Conservation (phyloP, 306 rosid species). For the Aeschynomene evenia region DNA sequence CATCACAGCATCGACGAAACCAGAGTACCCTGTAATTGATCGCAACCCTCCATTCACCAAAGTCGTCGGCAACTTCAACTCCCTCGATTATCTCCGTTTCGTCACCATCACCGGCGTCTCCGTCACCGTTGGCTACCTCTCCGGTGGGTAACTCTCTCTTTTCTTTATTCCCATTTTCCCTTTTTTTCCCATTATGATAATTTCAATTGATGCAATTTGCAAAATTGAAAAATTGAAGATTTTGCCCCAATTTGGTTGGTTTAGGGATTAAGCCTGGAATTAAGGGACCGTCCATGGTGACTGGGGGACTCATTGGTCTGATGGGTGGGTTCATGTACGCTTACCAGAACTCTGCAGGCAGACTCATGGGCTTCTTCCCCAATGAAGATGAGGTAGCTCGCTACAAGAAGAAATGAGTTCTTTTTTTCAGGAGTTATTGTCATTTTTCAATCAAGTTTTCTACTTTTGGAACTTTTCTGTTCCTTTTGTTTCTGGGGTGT, state of each 20-base stretch:
- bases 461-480: background rate
- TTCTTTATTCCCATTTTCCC: background rate
- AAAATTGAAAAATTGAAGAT: too few relatives aligned
- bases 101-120: conserved; percentile 85
- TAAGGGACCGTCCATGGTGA: conserved; percentile 93
- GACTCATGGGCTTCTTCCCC: conserved; percentile 94
- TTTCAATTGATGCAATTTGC: background rate
- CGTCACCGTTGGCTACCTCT: conserved; percentile 94
- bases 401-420: conserved; percentile 58
- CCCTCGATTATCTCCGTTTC: conserved; percentile 86
- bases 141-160: conserved; percentile 44
- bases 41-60: conserved; percentile 93
- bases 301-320: conserved; percentile 83
- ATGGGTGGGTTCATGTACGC: conserved; percentile 99
- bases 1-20: conserved; percentile 83
- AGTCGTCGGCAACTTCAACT: conserved; percentile 78
- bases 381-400: conserved; percentile 86
- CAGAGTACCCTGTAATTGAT: conserved; percentile 86
- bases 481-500: background rate
- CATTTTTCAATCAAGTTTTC: too few relatives aligned
- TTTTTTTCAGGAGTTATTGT: background rate
- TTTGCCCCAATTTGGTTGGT: background rate
- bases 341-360: conserved; percentile 85
- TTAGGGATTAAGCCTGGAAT: conserved; percentile 95
- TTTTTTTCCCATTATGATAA: background rate